Conservation (phyloP, 345 rosid species). For the Nasturtium officinale region DNA sequence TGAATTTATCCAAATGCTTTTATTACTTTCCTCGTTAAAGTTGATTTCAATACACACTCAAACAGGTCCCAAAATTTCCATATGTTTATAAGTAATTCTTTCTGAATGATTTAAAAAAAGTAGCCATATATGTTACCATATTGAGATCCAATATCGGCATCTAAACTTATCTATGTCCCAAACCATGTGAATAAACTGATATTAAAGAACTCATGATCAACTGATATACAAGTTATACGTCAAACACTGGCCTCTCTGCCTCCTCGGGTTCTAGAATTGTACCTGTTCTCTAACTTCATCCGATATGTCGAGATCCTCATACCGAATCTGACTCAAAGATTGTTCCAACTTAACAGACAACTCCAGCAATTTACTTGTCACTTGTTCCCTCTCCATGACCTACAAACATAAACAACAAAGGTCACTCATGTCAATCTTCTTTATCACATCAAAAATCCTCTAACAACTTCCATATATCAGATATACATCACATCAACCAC, state of each 20-base stretch:
- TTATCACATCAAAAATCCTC: neutral
- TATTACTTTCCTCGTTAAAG: neutral
- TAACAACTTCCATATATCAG: neutral
- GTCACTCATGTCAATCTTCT: constrained; percentile 15
- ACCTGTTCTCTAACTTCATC: constrained; percentile 99
- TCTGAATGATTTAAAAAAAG: neutral
- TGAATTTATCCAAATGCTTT: neutral
- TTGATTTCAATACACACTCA: neutral
- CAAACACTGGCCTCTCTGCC: neutral
- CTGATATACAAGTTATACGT: too few relatives aligned
- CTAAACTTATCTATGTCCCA: neutral
- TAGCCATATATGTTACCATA: constrained; percentile 5
- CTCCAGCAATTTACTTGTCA: constrained; percentile 66
- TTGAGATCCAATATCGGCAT: neutral
- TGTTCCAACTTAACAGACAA: constrained; percentile 70
- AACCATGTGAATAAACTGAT: neutral
- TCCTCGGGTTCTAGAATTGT: constrained; percentile 4
- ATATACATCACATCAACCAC: constrained; percentile 22
- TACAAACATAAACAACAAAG: constrained; percentile 43
- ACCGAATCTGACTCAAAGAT: constrained; percentile 68
- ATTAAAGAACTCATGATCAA: neutral
- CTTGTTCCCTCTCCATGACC: constrained; percentile 84
- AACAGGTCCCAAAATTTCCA: neutral
- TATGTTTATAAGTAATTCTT: neutral
- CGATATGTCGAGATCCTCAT: constrained; percentile 77